Evolutionary conservation across 306 rosid species (phyloP).

Genomic region (Vigna reflexopilosa): DNA sequence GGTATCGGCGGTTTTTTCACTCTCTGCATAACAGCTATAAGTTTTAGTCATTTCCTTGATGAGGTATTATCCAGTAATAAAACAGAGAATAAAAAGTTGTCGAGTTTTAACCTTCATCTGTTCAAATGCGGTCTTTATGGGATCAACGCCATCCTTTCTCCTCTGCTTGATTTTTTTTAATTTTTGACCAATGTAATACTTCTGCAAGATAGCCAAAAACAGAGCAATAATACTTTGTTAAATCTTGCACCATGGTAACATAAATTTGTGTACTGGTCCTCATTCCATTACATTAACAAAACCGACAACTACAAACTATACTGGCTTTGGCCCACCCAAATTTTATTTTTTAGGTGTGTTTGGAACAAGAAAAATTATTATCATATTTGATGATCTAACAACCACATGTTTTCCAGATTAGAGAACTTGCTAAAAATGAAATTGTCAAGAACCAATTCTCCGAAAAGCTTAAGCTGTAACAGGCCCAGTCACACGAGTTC

Average conservation of each 20-base stretch:
- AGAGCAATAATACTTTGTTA: slow-evolving; percentile 39
- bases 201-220: slow-evolving; percentile 60
- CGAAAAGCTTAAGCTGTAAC: not conserved
- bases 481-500: slow-evolving; percentile 8
- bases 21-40: slow-evolving; percentile 70
- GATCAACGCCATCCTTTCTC: slow-evolving; percentile 84
- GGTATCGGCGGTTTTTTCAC: slow-evolving; percentile 97
- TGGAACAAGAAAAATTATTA: slow-evolving; percentile 8
- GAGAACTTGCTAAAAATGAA: not conserved
- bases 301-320: slow-evolving; percentile 33
- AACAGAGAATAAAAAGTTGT: slow-evolving; percentile 34
- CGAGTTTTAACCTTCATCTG: slow-evolving; percentile 76
- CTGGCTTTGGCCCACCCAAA: not conserved
- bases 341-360: not conserved
- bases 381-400: slow-evolving; percentile 7
- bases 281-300: slow-evolving; percentile 26
- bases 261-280: slow-evolving; percentile 21
- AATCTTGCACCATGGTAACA: slow-evolving; percentile 36
- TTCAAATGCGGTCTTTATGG: slow-evolving; percentile 90
- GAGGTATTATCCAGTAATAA: slow-evolving; percentile 13
- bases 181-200: slow-evolving; percentile 57
- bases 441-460: slow-evolving; percentile 1
- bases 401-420: not conserved
- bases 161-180: slow-evolving; percentile 52
- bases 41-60: slow-evolving; percentile 44